Percentiles rank a stretch among this genome's conserved stretches.
Conservation (phyloP, 192 early-diverging fungal genomes). For the Rhizophagus clarus region DNA sequence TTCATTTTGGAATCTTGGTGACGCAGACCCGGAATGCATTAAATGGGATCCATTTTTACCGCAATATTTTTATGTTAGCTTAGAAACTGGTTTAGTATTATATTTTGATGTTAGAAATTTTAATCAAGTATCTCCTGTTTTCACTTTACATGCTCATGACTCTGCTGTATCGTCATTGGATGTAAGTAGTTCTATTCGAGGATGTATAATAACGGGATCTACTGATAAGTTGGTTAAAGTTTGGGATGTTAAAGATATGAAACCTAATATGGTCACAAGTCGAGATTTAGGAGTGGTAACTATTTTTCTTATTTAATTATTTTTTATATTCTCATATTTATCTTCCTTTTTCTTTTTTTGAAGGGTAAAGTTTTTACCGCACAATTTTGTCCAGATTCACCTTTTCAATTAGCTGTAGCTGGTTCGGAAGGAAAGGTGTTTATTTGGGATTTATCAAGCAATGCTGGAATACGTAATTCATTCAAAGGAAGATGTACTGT, state of each 20-base stretch:
- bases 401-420: constrained; percentile 84
- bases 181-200: constrained; percentile 74
- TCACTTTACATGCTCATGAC: constrained; percentile 93
- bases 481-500: constrained; percentile 49
- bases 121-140: constrained; percentile 61
- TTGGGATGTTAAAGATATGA: constrained; percentile 81
- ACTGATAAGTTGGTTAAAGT: constrained; percentile 91
- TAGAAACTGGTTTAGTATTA: constrained; percentile 89
- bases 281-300: constrained; percentile 78
- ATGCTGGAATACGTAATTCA: constrained; percentile 75
- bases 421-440: constrained; percentile 89
- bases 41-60: constrained; percentile 90
- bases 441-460: constrained; percentile 92
- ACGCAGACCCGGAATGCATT: constrained; percentile 89
- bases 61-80: constrained; percentile 77
- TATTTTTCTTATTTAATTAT: constrained; percentile 39
- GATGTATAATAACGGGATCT: constrained; percentile 89
- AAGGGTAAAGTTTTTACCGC: constrained; percentile 80
- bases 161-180: constrained; percentile 86
- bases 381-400: constrained; percentile 88
- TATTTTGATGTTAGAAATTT: constrained; percentile 81
- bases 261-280: constrained; percentile 83
- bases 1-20: constrained; percentile 63
- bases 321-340: constrained; percentile 13
- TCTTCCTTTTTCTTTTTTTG: neutral